Percentiles rank a stretch among this genome's conserved stretches.
phyloP scores from a whole-genome alignment of 2,329 filamentous ascomycete species.

The Penicillium sp. region DNA sequence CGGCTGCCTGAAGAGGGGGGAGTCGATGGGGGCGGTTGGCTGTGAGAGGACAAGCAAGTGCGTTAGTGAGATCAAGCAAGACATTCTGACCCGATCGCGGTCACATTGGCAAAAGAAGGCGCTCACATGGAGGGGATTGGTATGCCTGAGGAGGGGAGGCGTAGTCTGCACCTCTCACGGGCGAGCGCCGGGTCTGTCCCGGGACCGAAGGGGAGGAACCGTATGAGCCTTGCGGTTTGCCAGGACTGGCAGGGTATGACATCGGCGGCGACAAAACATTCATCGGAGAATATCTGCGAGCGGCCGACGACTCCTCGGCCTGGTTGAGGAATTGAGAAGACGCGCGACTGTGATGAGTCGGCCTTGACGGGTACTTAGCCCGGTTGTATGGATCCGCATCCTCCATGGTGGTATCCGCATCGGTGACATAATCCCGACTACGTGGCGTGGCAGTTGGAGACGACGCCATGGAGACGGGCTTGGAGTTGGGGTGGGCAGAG shows the following conservation, averaged over 20 bases:
- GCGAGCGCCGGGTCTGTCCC: constrained; percentile 70
- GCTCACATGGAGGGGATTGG: constrained; percentile 60
- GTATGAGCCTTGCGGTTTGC: constrained; percentile 53
- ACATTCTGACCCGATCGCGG: background rate
- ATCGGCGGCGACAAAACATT: constrained; percentile 80
- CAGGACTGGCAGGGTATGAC: constrained; percentile 70
- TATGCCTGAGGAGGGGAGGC: constrained; percentile 59
- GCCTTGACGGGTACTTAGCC: constrained; percentile 81
- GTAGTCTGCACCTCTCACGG: constrained; percentile 65
- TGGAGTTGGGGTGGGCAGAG: constrained; percentile 44
- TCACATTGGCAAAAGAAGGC: background rate
- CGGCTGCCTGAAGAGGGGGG: constrained; percentile 70
- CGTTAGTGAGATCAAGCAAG: background rate
- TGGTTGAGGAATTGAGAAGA: constrained; percentile 72
- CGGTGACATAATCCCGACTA: constrained; percentile 65
- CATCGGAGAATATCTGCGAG: constrained; percentile 95
- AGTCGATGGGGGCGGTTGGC: constrained; percentile 63
- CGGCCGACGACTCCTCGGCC: constrained; percentile 72
- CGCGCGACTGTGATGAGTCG: constrained; percentile 69
- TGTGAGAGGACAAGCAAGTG: background rate
- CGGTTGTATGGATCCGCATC: constrained; percentile 83
- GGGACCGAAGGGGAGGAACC: constrained; percentile 53
- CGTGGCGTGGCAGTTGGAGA: constrained; percentile 62
- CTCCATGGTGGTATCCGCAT: constrained; percentile 82
- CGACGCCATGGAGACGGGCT: constrained; percentile 56